phyloP scores from a whole-genome alignment of 2,329 filamentous ascomycete genomes.

The Aspergillus glaucus region DNA sequence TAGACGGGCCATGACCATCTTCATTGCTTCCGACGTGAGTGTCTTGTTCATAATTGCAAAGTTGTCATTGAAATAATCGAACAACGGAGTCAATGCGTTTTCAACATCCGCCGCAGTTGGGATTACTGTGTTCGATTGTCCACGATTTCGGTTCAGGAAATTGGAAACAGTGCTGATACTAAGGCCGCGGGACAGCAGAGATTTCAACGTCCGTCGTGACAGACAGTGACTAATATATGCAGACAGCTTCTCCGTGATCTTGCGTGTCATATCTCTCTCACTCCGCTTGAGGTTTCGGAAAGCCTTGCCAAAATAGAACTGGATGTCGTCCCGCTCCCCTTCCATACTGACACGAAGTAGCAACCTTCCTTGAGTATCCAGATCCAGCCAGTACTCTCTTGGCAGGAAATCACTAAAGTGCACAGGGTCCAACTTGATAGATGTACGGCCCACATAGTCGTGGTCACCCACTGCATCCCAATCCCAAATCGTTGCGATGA shows the following conservation, averaged over 20 bases:
- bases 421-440: constrained; percentile 92
- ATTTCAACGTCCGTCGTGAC: constrained; percentile 71
- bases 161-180: constrained; percentile 68
- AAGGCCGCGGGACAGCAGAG: constrained; percentile 66
- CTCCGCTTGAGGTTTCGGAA: constrained; percentile 93
- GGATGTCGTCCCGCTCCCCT: constrained; percentile 94
- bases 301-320: constrained; percentile 96
- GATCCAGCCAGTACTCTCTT: constrained; percentile 93
- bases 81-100: constrained; percentile 74
- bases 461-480: constrained; percentile 96
- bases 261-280: constrained; percentile 95
- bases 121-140: constrained; percentile 45
- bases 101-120: constrained; percentile 69
- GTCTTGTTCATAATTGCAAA: constrained; percentile 99
- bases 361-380: constrained; percentile 88
- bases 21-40: constrained; percentile 90
- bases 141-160: constrained; percentile 52
- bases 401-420: constrained; percentile 96
- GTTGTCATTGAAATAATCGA: constrained; percentile 95
- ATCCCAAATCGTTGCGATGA: constrained; percentile 97
- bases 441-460: constrained; percentile 95
- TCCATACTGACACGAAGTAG: constrained; percentile 96
- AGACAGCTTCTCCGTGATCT: constrained; percentile 96
- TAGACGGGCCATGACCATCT: constrained; percentile 92
- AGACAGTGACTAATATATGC: constrained; percentile 87